A percentile compares a stretch with the other conserved stretches of the same genome.
phyloP scores from a whole-genome alignment of 495 filamentous ascomycete genomes.

The Pyronema omphalodes region DNA sequence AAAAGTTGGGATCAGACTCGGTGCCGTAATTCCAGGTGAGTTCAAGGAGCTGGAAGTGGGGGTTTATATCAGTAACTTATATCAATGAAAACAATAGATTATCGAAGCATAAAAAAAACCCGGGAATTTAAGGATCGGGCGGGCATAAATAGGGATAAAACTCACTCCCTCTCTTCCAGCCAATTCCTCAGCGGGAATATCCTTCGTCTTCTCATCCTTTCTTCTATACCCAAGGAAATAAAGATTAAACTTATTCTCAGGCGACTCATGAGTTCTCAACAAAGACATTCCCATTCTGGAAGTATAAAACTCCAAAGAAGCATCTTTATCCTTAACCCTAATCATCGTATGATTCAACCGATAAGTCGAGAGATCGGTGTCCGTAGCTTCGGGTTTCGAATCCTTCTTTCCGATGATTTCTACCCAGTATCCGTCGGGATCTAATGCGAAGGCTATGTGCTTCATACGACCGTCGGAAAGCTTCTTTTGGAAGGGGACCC shows the following conservation, averaged over 20 bases:
- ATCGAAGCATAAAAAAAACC: no score
- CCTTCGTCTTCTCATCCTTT: conserved; percentile 8
- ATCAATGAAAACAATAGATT: no score
- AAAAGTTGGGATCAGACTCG: conserved; percentile 65
- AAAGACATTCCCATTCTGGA: conserved; percentile 77
- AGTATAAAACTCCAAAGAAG: conserved; percentile 74
- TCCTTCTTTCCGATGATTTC: conserved; percentile 31
- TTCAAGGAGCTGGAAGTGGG: conserved; percentile 60
- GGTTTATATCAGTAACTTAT: no score
- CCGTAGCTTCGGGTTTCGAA: conserved; percentile 33
- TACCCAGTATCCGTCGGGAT: conserved; percentile 57
- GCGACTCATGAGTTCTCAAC: conserved; percentile 50
- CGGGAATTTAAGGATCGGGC: no score
- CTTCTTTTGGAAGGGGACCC: conserved; percentile 88
- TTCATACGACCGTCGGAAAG: conserved; percentile 73
- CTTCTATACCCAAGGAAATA: conserved; percentile 74
- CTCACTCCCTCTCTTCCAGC: conserved; percentile 49
- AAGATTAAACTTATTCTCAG: conserved; percentile 59
- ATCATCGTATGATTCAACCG: conserved; percentile 73
- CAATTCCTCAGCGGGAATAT: conserved; percentile 30
- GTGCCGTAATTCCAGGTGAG: conserved; percentile 79
- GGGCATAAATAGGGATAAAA: no score
- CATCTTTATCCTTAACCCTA: conserved; percentile 74
- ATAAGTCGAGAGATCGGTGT: conserved; percentile 10
- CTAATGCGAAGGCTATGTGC: conserved; percentile 77